phyloP scores from a whole-genome alignment of 371 early-diverging fungal species.

The Lichtheimia ramosa region DNA sequence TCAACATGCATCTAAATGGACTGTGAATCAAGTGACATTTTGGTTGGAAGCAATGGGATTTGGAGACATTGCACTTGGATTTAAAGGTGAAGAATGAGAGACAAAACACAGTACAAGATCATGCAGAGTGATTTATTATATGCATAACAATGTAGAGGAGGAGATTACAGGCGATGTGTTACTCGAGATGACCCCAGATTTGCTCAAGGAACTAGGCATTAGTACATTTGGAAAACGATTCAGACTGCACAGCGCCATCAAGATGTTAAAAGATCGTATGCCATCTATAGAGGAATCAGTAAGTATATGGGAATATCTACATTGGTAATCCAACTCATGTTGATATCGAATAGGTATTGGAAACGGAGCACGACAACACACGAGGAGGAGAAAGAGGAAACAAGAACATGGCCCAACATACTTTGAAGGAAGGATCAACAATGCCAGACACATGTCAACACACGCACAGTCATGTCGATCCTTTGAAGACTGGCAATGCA shows the following conservation, averaged over 20 bases:
- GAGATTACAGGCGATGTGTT: conserved; percentile 73
- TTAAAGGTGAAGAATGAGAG: conserved; percentile 56
- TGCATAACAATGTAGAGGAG: conserved; percentile 37
- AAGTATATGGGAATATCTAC: too few relatives aligned
- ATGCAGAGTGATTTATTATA: neutral
- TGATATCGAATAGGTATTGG: too few relatives aligned
- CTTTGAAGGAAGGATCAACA: too few relatives aligned
- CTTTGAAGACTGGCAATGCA: too few relatives aligned
- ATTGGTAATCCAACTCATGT: too few relatives aligned
- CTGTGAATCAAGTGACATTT: conserved; percentile 40
- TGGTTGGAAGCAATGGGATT: conserved; percentile 58
- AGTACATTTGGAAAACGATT: conserved; percentile 70
- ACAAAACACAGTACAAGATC: neutral
- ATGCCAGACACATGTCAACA: too few relatives aligned
- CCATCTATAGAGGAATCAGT: too few relatives aligned
- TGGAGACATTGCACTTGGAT: conserved; percentile 48
- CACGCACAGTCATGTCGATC: too few relatives aligned
- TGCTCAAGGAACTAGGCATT: conserved; percentile 69
- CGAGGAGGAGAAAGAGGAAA: too few relatives aligned
- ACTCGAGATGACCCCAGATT: conserved; percentile 61
- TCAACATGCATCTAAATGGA: conserved; percentile 31
- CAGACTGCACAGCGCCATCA: conserved; percentile 67
- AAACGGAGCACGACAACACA: too few relatives aligned
- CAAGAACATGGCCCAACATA: too few relatives aligned
- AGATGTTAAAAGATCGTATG: conserved; percentile 20